Evolutionary conservation across 2,329 filamentous ascomycete species (phyloP).

Genomic region (Phaeosphaeriaceae sp.): DNA sequence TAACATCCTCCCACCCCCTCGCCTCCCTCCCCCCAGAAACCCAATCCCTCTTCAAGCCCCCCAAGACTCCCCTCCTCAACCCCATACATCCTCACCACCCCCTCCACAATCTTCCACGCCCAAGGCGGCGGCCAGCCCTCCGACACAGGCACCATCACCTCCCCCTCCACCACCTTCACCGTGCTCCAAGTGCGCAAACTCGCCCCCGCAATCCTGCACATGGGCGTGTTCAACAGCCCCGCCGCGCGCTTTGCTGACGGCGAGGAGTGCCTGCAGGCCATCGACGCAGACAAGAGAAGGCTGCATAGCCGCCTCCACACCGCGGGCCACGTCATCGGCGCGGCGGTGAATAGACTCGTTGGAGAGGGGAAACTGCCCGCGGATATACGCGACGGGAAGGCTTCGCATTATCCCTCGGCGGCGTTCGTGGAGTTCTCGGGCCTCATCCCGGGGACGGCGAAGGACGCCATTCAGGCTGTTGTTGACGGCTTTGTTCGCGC

Average conservation of each 20-base stretch:
- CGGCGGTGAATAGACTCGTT: slow-evolving; percentile 68
- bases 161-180: slow-evolving; percentile 51
- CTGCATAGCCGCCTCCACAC: slow-evolving; percentile 75
- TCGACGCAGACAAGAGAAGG: slow-evolving; percentile 66
- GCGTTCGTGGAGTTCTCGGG: slow-evolving; percentile 72
- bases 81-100: slow-evolving; percentile 64
- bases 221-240: slow-evolving; percentile 60
- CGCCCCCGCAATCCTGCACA: slow-evolving; percentile 66
- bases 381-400: slow-evolving; percentile 71
- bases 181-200: slow-evolving; percentile 64
- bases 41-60: slow-evolving; percentile 65
- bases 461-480: slow-evolving; percentile 62
- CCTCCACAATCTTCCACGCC: slow-evolving; percentile 74
- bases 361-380: slow-evolving; percentile 44
- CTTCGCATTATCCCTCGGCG: slow-evolving; percentile 72
- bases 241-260: background rate
- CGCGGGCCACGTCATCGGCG: slow-evolving; percentile 73
- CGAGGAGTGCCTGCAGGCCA: slow-evolving; percentile 59
- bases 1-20: slow-evolving; percentile 59
- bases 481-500: slow-evolving; percentile 64
- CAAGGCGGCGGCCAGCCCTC: slow-evolving; percentile 78
- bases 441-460: slow-evolving; percentile 63
- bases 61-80: slow-evolving; percentile 44
- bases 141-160: slow-evolving; percentile 65
- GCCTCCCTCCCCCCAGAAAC: slow-evolving; percentile 59